These are phyloP conservation scores for Cephalotrichum gorgonifer DNA, from an alignment of 2,329 filamentous ascomycete genomes.

Conservation along the genomic window DNA sequence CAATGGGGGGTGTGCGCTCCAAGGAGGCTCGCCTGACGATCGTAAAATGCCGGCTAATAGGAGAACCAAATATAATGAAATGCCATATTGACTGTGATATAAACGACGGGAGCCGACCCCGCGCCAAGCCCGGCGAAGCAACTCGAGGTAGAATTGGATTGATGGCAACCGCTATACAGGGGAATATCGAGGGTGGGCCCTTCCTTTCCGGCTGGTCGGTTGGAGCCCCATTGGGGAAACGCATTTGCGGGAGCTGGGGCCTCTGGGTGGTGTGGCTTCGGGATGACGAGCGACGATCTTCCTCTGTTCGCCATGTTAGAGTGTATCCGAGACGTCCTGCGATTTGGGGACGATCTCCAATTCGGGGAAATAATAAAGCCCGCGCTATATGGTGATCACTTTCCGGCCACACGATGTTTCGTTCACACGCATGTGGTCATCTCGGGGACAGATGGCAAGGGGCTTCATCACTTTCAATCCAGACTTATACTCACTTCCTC, in stretches of 20 bases:
- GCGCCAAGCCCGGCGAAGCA: constrained; percentile 2
- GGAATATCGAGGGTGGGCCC: constrained; percentile 1
- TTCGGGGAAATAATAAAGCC: not conserved
- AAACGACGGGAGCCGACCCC: constrained; percentile 3
- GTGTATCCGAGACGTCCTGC: not conserved
- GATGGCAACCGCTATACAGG: not conserved
- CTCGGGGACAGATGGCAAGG: not conserved
- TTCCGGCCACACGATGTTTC: not conserved
- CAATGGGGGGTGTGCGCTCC: not conserved
- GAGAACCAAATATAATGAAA: constrained; percentile 1
- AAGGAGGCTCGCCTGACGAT: constrained; percentile 3
- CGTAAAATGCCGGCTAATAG: constrained; percentile 4
- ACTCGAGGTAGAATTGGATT: not conserved
- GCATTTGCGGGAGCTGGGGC: not conserved
- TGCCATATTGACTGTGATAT: constrained; percentile 5
- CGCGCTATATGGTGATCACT: not conserved
- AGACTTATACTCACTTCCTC: not conserved
- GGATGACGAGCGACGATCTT: not conserved
- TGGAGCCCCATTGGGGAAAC: not conserved
- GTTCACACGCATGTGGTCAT: not conserved
- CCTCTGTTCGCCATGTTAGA: not conserved
- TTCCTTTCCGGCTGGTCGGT: not conserved
- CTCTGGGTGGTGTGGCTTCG: not conserved
- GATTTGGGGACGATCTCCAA: not conserved
- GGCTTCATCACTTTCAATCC: not conserved